phyloP scores from a whole-genome alignment of 2,329 filamentous ascomycete genomes.

The Dactylellina haptotyla region DNA sequence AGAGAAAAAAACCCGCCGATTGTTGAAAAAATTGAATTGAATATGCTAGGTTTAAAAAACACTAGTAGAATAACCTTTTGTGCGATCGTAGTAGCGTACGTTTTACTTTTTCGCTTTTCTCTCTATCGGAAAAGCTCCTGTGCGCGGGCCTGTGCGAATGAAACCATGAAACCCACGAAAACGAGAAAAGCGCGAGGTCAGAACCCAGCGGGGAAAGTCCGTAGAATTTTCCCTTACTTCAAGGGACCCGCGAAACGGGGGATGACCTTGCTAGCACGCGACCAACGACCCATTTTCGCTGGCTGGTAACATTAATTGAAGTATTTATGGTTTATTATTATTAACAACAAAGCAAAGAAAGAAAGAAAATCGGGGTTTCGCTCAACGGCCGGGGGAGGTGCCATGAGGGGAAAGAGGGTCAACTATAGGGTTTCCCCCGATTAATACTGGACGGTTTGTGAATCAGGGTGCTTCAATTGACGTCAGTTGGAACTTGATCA shows the following conservation, averaged over 20 bases:
- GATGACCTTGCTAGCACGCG: neutral
- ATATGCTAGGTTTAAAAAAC: no score
- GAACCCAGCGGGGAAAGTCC: constrained; percentile 38
- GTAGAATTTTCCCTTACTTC: constrained; percentile 2
- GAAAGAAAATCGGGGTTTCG: no score
- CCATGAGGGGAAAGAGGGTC: neutral
- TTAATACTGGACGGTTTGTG: constrained; percentile 23
- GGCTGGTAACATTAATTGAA: no score
- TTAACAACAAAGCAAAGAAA: no score
- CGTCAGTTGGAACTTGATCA: constrained; percentile 37
- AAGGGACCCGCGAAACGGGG: neutral
- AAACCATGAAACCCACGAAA: neutral
- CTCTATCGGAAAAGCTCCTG: neutral
- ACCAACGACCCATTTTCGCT: no score
- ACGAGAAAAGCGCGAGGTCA: constrained; percentile 10
- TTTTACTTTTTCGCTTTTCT: neutral
- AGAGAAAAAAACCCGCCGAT: neutral
- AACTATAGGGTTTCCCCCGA: neutral
- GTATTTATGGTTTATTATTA: no score
- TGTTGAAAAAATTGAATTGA: constrained; percentile 11
- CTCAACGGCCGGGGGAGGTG: no score
- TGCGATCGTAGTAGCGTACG: neutral
- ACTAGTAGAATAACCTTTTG: neutral
- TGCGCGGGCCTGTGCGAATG: no score
- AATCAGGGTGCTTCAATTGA: constrained; percentile 44